Evolutionary conservation across 805 yeast species (phyloP).

Genomic region (Wickerhamiella sorbophila): DNA sequence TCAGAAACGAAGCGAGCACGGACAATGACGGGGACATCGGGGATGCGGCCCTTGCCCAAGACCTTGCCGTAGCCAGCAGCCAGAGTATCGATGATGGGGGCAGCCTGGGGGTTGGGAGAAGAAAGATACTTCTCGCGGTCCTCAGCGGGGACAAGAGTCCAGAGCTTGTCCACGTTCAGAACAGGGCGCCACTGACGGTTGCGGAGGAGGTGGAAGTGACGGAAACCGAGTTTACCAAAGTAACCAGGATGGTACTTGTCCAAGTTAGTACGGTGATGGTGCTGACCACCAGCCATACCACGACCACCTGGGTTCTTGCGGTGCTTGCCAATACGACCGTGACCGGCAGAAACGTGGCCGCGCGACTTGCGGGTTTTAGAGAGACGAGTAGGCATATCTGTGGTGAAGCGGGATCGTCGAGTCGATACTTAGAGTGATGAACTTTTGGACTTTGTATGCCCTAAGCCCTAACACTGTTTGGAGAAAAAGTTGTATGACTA

Average conservation of each 20-base stretch:
- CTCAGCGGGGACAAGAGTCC: conserved; percentile 91
- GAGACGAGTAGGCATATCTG: conserved; percentile 90
- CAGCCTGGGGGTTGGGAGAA: conserved; percentile 72
- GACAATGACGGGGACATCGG: conserved; percentile 96
- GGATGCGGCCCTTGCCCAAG: conserved; percentile 97
- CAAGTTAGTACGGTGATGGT: conserved; percentile 99
- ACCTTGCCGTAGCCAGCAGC: conserved; percentile 99
- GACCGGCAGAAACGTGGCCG: conserved; percentile 99
- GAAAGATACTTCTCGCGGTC: conserved; percentile 88
- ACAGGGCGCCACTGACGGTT: conserved; percentile 96
- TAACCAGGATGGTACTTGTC: conserved; percentile 99
- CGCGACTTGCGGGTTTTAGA: conserved; percentile 99
- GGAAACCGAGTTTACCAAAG: conserved; percentile 99
- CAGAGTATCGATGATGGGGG: conserved; percentile 98
- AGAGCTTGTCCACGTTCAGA: conserved; percentile 94
- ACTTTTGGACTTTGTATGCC: background rate
- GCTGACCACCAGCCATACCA: conserved; percentile 99
- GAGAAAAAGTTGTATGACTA: background rate
- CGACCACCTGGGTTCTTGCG: conserved; percentile 99
- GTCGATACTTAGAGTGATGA: background rate
- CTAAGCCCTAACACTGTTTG: background rate
- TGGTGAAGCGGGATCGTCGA: conserved; percentile 1
- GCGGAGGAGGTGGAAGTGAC: conserved; percentile 95
- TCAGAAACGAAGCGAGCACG: conserved; percentile 98
- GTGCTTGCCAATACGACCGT: conserved; percentile 99